These are phyloP conservation scores for Acer yangbiense DNA, from an alignment of 345 rosid species.

Conservation along the genomic window DNA sequence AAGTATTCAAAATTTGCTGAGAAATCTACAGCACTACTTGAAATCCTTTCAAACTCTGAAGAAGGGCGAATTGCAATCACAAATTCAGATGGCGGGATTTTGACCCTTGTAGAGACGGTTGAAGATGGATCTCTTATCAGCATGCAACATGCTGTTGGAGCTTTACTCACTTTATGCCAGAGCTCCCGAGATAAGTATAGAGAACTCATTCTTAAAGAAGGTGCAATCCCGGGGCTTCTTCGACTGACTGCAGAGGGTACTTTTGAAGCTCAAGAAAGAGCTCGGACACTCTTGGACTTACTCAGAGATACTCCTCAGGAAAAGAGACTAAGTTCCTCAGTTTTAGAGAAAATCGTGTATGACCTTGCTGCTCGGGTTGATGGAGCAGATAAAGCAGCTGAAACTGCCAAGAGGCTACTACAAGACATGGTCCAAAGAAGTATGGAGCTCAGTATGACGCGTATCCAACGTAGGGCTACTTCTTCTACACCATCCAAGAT, in stretches of 20 bases:
- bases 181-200: conserved; percentile 61
- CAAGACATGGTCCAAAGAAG: conserved; percentile 78
- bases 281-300: conserved; percentile 60
- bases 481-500: conserved; percentile 41
- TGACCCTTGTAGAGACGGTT: conserved; percentile 69
- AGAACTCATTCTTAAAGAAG: conserved; percentile 68
- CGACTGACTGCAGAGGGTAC: conserved; percentile 72
- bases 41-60: conserved; percentile 61
- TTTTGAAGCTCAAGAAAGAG: conserved; percentile 60
- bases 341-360: conserved; percentile 59
- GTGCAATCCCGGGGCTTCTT: conserved; percentile 79
- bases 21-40: conserved; percentile 64
- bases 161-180: conserved; percentile 57
- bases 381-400: conserved; percentile 66
- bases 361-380: conserved; percentile 63
- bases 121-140: conserved; percentile 77
- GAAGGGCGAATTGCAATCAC: conserved; percentile 67
- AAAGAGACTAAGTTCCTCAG: conserved; percentile 55
- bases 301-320: conserved; percentile 67
- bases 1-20: conserved; percentile 78
- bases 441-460: conserved; percentile 59
- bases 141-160: conserved; percentile 65
- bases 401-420: conserved; percentile 66
- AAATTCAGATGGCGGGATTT: conserved; percentile 55
- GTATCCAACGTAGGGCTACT: conserved; percentile 41